A percentile compares a stretch with the other conserved stretches of the same genome.
phyloP scores from a whole-genome alignment of 192 early-diverging fungal species.

The Coemansia sp. region DNA sequence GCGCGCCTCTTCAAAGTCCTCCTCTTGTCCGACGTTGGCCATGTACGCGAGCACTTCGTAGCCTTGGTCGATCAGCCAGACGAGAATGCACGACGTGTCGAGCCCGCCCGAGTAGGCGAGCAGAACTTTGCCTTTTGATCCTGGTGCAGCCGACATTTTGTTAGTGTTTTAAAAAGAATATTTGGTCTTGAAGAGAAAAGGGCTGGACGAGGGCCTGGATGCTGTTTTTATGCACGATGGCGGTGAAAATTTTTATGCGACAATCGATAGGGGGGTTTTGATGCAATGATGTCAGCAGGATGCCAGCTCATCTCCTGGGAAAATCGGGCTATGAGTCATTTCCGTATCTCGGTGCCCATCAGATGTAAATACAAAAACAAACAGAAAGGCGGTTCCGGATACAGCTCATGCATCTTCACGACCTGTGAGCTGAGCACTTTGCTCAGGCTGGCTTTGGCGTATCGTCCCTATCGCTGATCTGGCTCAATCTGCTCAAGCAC shows the following conservation, averaged over 20 bases:
- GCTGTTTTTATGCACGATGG: not conserved
- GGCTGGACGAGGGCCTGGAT: not conserved
- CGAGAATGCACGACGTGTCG: slow-evolving; percentile 99
- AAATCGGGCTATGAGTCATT: not conserved
- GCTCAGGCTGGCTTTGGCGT: not conserved
- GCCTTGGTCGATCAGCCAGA: slow-evolving; percentile 96
- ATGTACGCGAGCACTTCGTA: slow-evolving; percentile 97
- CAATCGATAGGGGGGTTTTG: no score
- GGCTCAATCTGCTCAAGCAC: no score
- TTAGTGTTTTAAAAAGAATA: not conserved
- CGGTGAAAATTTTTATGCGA: not conserved
- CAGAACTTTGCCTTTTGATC: slow-evolving; percentile 80
- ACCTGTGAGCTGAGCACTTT: no score
- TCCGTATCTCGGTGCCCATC: not conserved
- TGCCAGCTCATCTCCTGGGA: not conserved
- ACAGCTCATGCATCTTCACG: no score
- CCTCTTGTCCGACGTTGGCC: slow-evolving; percentile 98
- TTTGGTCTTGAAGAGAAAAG: not conserved
- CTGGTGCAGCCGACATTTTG: slow-evolving; percentile 51
- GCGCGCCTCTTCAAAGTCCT: slow-evolving; percentile 94
- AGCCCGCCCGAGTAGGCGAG: slow-evolving; percentile 98
- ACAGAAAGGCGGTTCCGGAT: no score
- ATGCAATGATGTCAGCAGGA: not conserved
- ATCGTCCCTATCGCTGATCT: no score
- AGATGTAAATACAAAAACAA: not conserved